phyloP scores from a whole-genome alignment of 768 basidiomycete species.

The Guyanaporus albipodus region DNA sequence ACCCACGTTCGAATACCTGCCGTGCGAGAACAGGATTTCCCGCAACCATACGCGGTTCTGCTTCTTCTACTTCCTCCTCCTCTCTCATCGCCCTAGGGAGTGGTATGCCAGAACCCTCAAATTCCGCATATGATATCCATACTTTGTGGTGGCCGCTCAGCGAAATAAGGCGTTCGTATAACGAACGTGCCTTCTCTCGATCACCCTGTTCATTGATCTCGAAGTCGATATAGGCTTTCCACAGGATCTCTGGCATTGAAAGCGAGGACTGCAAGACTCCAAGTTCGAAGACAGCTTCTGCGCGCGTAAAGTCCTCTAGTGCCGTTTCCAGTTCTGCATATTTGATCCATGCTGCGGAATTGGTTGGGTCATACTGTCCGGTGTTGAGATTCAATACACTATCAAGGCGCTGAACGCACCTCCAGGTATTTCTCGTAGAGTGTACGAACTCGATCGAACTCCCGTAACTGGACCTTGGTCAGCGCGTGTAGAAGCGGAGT shows the following conservation, averaged over 20 bases:
- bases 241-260: conserved; percentile 92
- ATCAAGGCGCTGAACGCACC: conserved; percentile 37
- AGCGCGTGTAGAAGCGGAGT: conserved; percentile 2
- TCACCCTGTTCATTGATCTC: conserved; percentile 89
- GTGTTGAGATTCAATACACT: not conserved
- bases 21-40: conserved; percentile 71
- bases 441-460: conserved; percentile 90
- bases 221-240: conserved; percentile 97
- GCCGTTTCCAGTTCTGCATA: conserved; percentile 89
- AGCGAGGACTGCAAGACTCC: conserved; percentile 78
- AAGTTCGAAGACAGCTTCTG: conserved; percentile 92
- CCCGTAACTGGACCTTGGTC: conserved; percentile 60
- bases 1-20: conserved; percentile 80
- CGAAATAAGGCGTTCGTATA: conserved; percentile 85
- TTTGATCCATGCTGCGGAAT: conserved; percentile 93
- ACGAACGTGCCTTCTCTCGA: conserved; percentile 70
- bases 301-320: conserved; percentile 82
- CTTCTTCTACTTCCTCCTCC: conserved; percentile 60
- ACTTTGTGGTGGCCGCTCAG: conserved; percentile 94
- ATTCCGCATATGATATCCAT: conserved; percentile 93
- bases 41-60: conserved; percentile 53
- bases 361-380: conserved; percentile 76
- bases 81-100: conserved; percentile 60
- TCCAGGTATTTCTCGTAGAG: conserved; percentile 95
- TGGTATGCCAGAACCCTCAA: conserved; percentile 79